phyloP scores from a whole-genome alignment of 306 rosid species.

The Purshia tridentata region DNA sequence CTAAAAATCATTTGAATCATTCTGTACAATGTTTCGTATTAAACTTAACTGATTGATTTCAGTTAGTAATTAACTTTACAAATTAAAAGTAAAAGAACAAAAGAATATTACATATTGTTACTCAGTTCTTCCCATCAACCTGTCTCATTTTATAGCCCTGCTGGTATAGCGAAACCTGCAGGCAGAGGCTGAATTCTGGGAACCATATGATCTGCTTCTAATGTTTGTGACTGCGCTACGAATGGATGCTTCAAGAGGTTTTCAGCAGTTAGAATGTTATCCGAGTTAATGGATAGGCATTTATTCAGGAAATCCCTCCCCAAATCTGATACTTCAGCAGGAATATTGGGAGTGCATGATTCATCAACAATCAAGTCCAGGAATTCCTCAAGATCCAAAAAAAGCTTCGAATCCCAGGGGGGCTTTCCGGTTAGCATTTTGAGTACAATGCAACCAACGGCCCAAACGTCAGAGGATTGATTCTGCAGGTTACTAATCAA shows the following conservation, averaged over 20 bases:
- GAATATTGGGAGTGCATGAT: slow-evolving; percentile 17
- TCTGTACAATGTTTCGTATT: no score
- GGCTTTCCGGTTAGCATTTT: slow-evolving; percentile 31
- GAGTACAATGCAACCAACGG: slow-evolving; percentile 27
- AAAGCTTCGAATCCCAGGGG: slow-evolving; percentile 18
- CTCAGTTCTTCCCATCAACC: background rate
- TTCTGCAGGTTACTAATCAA: slow-evolving; percentile 14
- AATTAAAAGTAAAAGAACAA: background rate
- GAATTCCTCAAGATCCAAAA: background rate
- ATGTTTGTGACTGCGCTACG: background rate
- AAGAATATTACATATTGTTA: background rate
- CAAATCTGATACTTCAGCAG: slow-evolving; percentile 12
- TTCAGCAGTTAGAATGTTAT: slow-evolving; percentile 28
- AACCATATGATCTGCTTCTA: background rate
- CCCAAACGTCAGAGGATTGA: slow-evolving; percentile 32
- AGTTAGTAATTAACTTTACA: no score
- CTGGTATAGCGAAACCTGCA: background rate
- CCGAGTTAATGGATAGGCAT: slow-evolving; percentile 23
- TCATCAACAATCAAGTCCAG: background rate
- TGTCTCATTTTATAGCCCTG: background rate
- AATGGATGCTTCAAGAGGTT: slow-evolving; percentile 24
- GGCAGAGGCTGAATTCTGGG: background rate
- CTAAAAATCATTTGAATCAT: no score
- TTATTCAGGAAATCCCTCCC: slow-evolving; percentile 21
- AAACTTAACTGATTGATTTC: no score